phyloP scores from a whole-genome alignment of 192 early-diverging fungal species.

The Phycomyces nitens region DNA sequence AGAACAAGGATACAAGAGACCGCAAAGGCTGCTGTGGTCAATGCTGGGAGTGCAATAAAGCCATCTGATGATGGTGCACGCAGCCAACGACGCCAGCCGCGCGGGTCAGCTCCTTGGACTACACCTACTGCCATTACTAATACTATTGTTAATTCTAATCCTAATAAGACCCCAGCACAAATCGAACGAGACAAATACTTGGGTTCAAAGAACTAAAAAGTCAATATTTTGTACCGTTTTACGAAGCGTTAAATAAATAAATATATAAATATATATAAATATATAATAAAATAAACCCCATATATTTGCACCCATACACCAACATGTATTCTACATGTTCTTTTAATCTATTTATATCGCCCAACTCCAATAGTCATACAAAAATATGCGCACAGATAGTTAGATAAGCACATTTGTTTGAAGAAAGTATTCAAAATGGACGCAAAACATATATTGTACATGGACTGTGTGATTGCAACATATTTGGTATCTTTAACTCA shows the following conservation, averaged over 20 bases:
- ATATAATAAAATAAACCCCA: background rate
- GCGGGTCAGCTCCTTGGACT: background rate
- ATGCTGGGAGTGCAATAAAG: background rate
- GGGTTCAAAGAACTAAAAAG: background rate
- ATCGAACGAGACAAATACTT: background rate
- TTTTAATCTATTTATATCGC: too few relatives aligned
- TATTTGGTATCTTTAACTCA: too few relatives aligned
- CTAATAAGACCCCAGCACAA: conserved; percentile 1
- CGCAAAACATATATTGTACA: too few relatives aligned
- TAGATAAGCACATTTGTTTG: background rate
- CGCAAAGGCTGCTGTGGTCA: background rate
- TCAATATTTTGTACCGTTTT: too few relatives aligned
- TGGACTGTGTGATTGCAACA: too few relatives aligned
- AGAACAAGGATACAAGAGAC: too few relatives aligned
- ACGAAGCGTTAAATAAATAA: background rate
- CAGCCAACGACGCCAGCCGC: background rate
- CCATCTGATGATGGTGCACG: background rate
- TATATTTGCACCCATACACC: background rate
- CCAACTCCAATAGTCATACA: background rate
- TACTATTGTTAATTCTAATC: too few relatives aligned
- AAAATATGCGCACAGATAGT: background rate
- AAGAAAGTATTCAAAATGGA: conserved; percentile 1
- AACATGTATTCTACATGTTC: too few relatives aligned
- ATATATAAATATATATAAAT: conserved; percentile 1
- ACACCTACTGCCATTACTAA: too few relatives aligned